Evolutionary conservation across 1,284 basidiomycete genomes (phyloP), one percentile per base, ranked within the genome.

Genomic region (Rhodotorula sp.): DNA sequence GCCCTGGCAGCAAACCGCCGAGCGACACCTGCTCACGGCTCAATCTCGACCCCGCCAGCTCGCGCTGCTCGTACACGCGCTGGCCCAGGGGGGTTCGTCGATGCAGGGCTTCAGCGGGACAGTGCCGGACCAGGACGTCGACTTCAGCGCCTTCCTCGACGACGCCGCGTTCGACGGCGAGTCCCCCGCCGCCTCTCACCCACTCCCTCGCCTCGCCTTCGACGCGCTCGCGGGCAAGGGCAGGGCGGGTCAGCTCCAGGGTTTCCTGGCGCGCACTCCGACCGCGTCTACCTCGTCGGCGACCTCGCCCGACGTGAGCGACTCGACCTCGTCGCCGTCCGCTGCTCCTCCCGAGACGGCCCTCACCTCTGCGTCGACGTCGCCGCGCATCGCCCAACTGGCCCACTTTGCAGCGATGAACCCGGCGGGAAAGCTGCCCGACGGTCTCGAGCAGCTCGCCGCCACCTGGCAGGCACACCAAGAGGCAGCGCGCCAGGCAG

Each of bases 391-490:
- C 40, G 47, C 40, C 40, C 46, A 9, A 24, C 18, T 22, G 28
- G 13, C 24, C 16, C 26, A 15, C 6, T 8, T 4, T 61, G 64
- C 60, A 48, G 37, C 37, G 15, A 50, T 10, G 24, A 15, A 44
- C 28, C 48, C 48, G 47, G 59, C 46, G 13, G 67, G 63, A 58
- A 60, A 57, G 58, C 22, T 57, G 9, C 68, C 60, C 11, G 65
- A 67, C 30, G 63, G 53, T 2, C 50, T 62, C 56, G 69, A 67
- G 30, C 69, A 65, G 30, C 44, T 65, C 56, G 65, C 69, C 18
- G 59, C 63, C 4, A 47, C 31, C 47, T 58, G 59, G 46, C 46
- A 55, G 7, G 52, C 54, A 9, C 61, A 57, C 28, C 68, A 66
- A 37, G 56, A 62, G 37, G 37, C 37, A 1, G 62, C 64, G 24